Evolutionary conservation across 2,329 filamentous ascomycete genomes (phyloP), one percentile per base, ranked within the genome.

Genomic region (Apiospora saccharicola): DNA sequence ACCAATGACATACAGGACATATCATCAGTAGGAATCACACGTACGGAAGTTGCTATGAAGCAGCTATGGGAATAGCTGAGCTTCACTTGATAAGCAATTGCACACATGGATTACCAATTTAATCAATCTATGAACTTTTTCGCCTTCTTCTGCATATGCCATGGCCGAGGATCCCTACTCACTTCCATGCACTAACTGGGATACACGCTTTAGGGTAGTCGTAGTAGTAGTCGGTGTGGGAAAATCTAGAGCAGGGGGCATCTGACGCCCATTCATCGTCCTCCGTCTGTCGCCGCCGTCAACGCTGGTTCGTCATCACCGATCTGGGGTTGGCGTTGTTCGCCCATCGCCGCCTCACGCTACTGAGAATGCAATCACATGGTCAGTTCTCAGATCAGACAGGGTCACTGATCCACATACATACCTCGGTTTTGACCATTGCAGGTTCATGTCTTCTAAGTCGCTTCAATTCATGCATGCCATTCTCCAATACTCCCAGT

Each of bases 401-500:
- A 57, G 14, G 6, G 26, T 5, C 16, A 61, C 26, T n/a, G 4
- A 6, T 8, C 6, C 10, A 7, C n/a, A 47, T 51, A 14, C 49
- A 51, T 51, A 51, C 53, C 30, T 61, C 53, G 8, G 19, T 12
- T 13, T n/a, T n/a, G 53, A 5, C 7, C 53, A 37, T 37, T 12
- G 8, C 19, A 37, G 53, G 30, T 3, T 37, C 53, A 37, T 70
- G 30, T 37, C 53, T 51, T 19, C 8, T 30, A 7, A 72, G 22
- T 37, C 67, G 71, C n/a, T 49, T 72, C 41, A 72, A 14, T 16
- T 72, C 68, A 3, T 13, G 8, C 41, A 70, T 57, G 5, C 68
- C 41, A 16, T 41, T 43, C 7, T 30, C 34, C 22, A 72, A 13
- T 10, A 71, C 69, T 26, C 26, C 57, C 26, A 79, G 73, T 53